Conservation (phyloP, 2,329 filamentous ascomycete species). For the Botryosphaeria dothidea region DNA sequence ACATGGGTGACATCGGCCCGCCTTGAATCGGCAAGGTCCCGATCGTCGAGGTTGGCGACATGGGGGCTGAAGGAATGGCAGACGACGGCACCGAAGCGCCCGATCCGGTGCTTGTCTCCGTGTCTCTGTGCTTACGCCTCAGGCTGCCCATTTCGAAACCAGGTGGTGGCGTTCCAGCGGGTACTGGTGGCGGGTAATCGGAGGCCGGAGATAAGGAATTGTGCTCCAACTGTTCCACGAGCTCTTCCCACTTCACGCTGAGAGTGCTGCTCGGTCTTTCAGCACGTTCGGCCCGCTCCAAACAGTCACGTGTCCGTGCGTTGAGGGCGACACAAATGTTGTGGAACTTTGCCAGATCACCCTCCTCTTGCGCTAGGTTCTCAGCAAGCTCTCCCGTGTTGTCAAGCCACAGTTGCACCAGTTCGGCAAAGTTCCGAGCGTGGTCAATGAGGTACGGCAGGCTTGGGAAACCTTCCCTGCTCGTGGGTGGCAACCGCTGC, state of each 20-base stretch:
- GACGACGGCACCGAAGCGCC: slow-evolving; percentile 13
- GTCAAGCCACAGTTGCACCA: slow-evolving; percentile 81
- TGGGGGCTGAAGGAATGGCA: slow-evolving; percentile 3
- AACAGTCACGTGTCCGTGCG: slow-evolving; percentile 50
- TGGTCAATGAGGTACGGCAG: slow-evolving; percentile 92
- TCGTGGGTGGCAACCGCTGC: slow-evolving; percentile 74
- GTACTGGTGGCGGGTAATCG: slow-evolving; percentile 23
- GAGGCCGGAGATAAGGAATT: slow-evolving; percentile 23
- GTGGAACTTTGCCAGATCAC: slow-evolving; percentile 52
- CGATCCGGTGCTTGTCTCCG: slow-evolving; percentile 16
- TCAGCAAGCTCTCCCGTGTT: slow-evolving; percentile 39
- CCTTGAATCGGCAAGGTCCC: slow-evolving; percentile 17
- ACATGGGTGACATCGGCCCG: slow-evolving; percentile 14
- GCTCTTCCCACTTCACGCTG: slow-evolving; percentile 54
- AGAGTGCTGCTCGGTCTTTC: slow-evolving; percentile 51
- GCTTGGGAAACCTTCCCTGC: slow-evolving; percentile 88
- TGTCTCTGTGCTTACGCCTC: slow-evolving; percentile 22
- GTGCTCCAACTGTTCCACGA: slow-evolving; percentile 49
- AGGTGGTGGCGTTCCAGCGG: slow-evolving; percentile 25
- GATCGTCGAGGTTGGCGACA: slow-evolving; percentile 18
- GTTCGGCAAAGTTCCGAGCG: slow-evolving; percentile 76
- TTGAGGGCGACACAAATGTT: slow-evolving; percentile 49
- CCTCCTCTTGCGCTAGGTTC: slow-evolving; percentile 41
- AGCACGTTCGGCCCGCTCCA: slow-evolving; percentile 54
- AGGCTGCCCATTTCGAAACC: slow-evolving; percentile 29